Conservation (phyloP, 2,329 filamentous ascomycete species). For the Tolypocladium tundrense region DNA sequence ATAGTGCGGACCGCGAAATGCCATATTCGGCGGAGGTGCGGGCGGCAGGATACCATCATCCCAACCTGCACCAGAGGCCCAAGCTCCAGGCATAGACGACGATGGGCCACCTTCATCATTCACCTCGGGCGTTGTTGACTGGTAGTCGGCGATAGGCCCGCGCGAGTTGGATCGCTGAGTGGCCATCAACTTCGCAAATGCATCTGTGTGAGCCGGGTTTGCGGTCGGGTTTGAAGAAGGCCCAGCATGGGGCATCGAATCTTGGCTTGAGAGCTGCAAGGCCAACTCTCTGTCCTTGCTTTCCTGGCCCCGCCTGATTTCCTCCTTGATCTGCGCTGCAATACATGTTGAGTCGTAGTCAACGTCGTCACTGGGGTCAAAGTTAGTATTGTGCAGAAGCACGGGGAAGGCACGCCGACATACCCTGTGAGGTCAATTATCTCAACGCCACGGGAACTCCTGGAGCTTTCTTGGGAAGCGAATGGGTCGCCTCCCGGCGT, state of each 20-base stretch:
- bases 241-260: slow-evolving; percentile 2
- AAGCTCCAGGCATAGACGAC: not conserved
- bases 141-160: not conserved
- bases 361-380: slow-evolving; percentile 20
- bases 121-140: not conserved
- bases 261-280: slow-evolving; percentile 14
- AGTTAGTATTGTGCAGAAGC: slow-evolving; percentile 7
- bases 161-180: slow-evolving; percentile 6
- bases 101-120: not conserved
- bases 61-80: slow-evolving; percentile 4
- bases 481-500: not conserved
- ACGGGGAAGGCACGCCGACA: slow-evolving; percentile 1
- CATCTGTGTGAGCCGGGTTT: slow-evolving; percentile 1
- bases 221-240: not conserved
- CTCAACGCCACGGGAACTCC: slow-evolving; percentile 9
- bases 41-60: slow-evolving; percentile 1
- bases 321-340: slow-evolving; percentile 23
- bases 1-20: not conserved
- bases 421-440: slow-evolving; percentile 34
- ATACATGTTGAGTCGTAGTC: slow-evolving; percentile 16
- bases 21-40: not conserved
- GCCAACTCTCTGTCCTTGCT: slow-evolving; percentile 18
- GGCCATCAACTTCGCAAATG: slow-evolving; percentile 6
- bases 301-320: slow-evolving; percentile 20
- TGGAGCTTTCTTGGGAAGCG: not conserved